phyloP scores from a whole-genome alignment of 2,329 filamentous ascomycete species.

The Nigrospora sphaerica region DNA sequence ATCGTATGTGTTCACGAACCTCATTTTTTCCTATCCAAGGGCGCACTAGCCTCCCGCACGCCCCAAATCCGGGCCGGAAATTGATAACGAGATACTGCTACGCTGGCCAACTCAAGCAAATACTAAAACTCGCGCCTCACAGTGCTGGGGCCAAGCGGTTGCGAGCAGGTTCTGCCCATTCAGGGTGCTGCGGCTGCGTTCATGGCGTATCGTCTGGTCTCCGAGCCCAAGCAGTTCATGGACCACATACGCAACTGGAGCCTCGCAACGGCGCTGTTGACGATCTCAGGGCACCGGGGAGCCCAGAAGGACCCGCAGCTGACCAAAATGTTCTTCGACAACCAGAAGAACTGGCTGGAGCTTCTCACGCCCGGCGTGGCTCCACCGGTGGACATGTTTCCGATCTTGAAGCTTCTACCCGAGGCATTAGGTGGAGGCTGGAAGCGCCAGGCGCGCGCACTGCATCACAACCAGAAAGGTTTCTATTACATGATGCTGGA shows the following conservation, averaged over 20 bases:
- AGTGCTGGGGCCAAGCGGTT: neutral
- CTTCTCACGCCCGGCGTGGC: conserved; percentile 4
- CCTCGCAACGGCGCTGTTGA: conserved; percentile 2
- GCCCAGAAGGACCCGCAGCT: neutral
- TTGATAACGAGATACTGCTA: too few relatives aligned
- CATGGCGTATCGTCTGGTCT: conserved; percentile 1
- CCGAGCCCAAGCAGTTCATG: neutral
- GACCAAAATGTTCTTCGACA: conserved; percentile 3
- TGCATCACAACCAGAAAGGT: conserved; percentile 3
- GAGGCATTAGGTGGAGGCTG: conserved; percentile 1
- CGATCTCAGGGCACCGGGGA: conserved; percentile 4
- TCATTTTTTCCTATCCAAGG: too few relatives aligned
- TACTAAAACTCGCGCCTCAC: too few relatives aligned
- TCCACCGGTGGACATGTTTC: conserved; percentile 7
- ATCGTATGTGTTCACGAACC: neutral
- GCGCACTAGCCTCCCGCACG: too few relatives aligned
- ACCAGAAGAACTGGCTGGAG: conserved; percentile 4
- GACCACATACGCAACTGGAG: conserved; percentile 3
- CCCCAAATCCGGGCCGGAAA: too few relatives aligned
- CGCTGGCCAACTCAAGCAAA: too few relatives aligned
- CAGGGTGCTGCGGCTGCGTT: conserved; percentile 2
- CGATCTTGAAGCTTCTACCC: conserved; percentile 4
- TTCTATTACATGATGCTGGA: conserved; percentile 7
- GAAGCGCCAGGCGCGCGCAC: conserved; percentile 1
- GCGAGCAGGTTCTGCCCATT: conserved; percentile 1